Evolutionary conservation across 306 rosid genomes (phyloP), one percentile per base, ranked within the genome.

Genomic region (Dryas drummondii): DNA sequence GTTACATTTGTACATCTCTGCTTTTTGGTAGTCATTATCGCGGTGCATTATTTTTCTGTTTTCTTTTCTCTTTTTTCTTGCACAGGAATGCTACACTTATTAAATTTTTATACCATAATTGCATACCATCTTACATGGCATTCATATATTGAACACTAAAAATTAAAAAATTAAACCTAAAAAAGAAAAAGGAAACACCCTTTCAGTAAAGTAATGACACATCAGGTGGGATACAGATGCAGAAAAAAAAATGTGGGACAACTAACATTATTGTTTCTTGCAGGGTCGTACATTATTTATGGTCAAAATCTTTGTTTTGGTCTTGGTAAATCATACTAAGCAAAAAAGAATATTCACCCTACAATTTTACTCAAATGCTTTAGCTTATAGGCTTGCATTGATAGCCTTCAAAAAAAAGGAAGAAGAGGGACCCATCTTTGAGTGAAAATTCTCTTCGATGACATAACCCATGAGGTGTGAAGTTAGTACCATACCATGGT

Each of bases 271-370:
- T n/a, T n/a, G n/a, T 27, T 27, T 27, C 37, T 27, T 0, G 2
- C 3, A 32, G 37, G 37, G 37, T 22, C 22, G 19, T 47, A 52
- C 10, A 58, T 27, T 58, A 22, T 9, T 44, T 77, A 2, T 11
- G 22, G 82, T 72, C 74, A 56, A 73, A 17, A 9, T 48, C 22
- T 32, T 32, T 32, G 37, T 32, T 32, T 32, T 32, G 37, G 37
- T 32, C 37, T 32, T 32, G 2, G 37, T 41, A 48, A 79, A 73
- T 79, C 78, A 26, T 58, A 22, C 64, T 13, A 27, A 37, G 45
- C 17, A 37, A 12, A 13, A 26, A 12, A 5, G 27, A 26, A 56
- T 68, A 41, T 76, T 32, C 67, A 16, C 55, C 57, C 32, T 46
- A 3, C 40, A 63, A 17, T 37, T 64, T 62, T 51, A 51, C 47